A percentile compares a stretch with the other conserved stretches of the same genome.
Conservation (phyloP, 805 yeast genomes). For the Wickerhamomyces subpelliculosus region DNA sequence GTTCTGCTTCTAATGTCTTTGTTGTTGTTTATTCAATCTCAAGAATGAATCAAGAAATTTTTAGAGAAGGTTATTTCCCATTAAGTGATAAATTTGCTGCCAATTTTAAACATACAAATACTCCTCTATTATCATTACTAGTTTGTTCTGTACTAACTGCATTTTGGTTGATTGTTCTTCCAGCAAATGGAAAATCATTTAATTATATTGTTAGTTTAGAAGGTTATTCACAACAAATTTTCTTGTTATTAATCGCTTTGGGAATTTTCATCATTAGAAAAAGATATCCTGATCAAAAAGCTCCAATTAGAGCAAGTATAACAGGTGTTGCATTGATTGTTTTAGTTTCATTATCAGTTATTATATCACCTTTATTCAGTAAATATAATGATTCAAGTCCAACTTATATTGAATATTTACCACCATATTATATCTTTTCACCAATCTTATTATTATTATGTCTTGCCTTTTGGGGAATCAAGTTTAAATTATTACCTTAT, state of each 20-base stretch:
- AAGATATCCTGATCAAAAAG: conserved; percentile 38
- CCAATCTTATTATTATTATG: conserved; percentile 35
- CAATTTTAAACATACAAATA: conserved; percentile 43
- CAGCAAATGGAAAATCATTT: conserved; percentile 30
- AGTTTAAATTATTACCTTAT: conserved; percentile 43
- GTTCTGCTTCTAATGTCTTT: conserved; percentile 56
- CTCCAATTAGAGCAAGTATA: conserved; percentile 45
- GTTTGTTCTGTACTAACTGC: conserved; percentile 26
- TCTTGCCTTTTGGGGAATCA: conserved; percentile 47
- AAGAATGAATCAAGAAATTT: conserved; percentile 58
- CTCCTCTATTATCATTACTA: conserved; percentile 46
- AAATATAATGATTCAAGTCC: conserved; percentile 19
- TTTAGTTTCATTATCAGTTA: conserved; percentile 38
- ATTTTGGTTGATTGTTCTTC: conserved; percentile 26
- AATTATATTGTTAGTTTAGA: conserved; percentile 38
- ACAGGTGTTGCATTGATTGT: conserved; percentile 42
- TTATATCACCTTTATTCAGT: conserved; percentile 38
- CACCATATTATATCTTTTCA: conserved; percentile 35
- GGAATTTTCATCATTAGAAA: conserved; percentile 51
- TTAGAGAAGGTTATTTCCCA: conserved; percentile 58
- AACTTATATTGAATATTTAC: conserved; percentile 11
- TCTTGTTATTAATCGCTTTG: conserved; percentile 43
- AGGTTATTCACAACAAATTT: conserved; percentile 40
- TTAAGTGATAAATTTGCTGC: conserved; percentile 44
- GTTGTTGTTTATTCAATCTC: conserved; percentile 55